Percentiles rank a stretch among this genome's conserved stretches.
Evolutionary conservation across 768 basidiomycete genomes (phyloP).

Genomic region (Neoboletus magnificus): DNA sequence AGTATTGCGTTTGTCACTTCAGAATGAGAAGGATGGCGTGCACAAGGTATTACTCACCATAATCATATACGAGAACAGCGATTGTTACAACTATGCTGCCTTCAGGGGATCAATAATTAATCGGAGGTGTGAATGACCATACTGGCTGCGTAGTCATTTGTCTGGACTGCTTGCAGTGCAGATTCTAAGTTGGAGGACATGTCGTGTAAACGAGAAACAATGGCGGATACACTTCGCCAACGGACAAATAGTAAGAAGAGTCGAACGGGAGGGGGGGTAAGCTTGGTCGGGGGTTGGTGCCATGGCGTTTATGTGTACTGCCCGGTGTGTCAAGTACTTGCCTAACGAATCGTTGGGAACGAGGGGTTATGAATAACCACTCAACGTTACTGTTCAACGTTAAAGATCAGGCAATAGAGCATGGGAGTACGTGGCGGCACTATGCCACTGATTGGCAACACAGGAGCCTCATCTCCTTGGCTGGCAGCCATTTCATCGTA

Average conservation of each 20-base stretch:
- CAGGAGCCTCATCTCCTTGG: too few relatives aligned
- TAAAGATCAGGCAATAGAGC: not conserved
- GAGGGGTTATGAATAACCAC: too few relatives aligned
- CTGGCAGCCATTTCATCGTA: too few relatives aligned
- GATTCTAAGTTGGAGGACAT: slow-evolving; percentile 1
- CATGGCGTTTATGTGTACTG: not conserved
- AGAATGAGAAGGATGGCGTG: not conserved
- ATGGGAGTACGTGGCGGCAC: not conserved
- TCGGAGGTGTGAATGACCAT: not conserved
- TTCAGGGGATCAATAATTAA: not conserved
- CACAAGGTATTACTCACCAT: slow-evolving; percentile 1
- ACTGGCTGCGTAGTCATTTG: not conserved
- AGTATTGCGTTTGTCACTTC: not conserved
- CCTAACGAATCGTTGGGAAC: not conserved
- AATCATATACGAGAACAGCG: slow-evolving; percentile 13
- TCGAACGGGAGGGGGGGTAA: not conserved
- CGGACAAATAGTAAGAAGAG: not conserved
- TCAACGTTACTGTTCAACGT: not conserved
- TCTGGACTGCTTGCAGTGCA: not conserved
- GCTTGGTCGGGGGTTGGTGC: too few relatives aligned
- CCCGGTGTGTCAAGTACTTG: not conserved
- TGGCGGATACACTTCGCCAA: not conserved
- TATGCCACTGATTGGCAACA: too few relatives aligned
- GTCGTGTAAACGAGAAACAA: not conserved
- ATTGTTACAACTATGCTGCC: slow-evolving; percentile 1